phyloP scores from a whole-genome alignment of 345 rosid genomes.

The Eucalyptus melliodora region DNA sequence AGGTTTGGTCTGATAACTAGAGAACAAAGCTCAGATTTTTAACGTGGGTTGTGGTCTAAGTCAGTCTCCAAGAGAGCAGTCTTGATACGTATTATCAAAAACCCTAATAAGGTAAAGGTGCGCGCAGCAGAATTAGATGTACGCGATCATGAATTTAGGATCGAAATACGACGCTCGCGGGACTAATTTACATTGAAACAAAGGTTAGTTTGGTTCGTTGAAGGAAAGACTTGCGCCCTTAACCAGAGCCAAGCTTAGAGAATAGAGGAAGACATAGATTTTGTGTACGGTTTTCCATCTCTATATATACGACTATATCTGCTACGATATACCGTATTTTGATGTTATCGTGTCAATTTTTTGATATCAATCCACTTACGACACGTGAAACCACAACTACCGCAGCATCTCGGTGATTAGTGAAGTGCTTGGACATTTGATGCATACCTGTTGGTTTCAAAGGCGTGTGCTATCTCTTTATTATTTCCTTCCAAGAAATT shows the following conservation, averaged over 20 bases:
- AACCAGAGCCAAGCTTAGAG: not conserved
- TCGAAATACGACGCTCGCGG: not conserved
- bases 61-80: not conserved
- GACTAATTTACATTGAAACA: not conserved
- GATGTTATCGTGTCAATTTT: not conserved
- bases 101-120: not conserved
- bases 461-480: not conserved
- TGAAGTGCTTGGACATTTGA: not conserved
- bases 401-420: not conserved
- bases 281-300: not conserved
- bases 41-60: not conserved
- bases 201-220: not conserved
- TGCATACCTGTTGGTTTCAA: not conserved
- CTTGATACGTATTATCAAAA: not conserved
- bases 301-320: not conserved
- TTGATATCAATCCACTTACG: not conserved
- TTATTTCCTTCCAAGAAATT: not conserved
- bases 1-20: not conserved
- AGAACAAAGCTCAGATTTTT: not conserved
- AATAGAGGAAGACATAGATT: not conserved
- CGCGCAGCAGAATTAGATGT: not conserved
- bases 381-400: not conserved
- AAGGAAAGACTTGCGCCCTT: not conserved
- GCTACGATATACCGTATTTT: not conserved
- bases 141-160: not conserved